Evolutionary conservation across 2,329 filamentous ascomycete genomes (phyloP).

Genomic region (Helotiales sp.): DNA sequence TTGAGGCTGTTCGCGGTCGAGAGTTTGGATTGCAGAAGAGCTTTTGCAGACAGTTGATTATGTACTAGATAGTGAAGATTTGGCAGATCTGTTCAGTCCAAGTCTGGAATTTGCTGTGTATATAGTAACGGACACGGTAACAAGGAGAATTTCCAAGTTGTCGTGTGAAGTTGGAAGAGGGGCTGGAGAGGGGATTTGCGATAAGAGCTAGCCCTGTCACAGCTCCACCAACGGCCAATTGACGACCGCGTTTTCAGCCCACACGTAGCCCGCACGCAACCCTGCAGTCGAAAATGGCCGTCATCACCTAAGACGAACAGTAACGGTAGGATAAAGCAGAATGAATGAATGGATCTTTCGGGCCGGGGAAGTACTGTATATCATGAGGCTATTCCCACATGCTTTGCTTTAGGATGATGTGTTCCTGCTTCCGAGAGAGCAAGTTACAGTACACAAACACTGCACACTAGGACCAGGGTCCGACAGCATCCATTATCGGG

Average conservation of each 20-base stretch:
- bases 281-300: not conserved
- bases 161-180: not conserved
- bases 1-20: no score
- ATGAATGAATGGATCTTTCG: no score
- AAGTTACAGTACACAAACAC: not conserved
- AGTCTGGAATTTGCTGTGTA: no score
- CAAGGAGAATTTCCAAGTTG: not conserved
- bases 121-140: not conserved
- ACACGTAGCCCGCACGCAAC: not conserved
- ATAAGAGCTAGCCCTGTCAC: slow-evolving; percentile 3
- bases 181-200: not conserved
- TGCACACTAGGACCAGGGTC: not conserved
- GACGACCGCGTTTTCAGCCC: not conserved
- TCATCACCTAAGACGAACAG: not conserved
- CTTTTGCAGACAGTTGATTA: no score
- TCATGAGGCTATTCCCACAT: not conserved
- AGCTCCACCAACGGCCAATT: not conserved
- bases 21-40: not conserved
- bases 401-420: not conserved
- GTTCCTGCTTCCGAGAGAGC: no score
- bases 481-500: not conserved
- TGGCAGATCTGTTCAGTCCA: no score
- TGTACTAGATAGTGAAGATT: no score
- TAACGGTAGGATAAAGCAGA: no score
- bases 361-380: not conserved